Evolutionary conservation across 441 rosid genomes (phyloP), one percentile per base, ranked within the genome.

Genomic region (Raphanus hybrid): DNA sequence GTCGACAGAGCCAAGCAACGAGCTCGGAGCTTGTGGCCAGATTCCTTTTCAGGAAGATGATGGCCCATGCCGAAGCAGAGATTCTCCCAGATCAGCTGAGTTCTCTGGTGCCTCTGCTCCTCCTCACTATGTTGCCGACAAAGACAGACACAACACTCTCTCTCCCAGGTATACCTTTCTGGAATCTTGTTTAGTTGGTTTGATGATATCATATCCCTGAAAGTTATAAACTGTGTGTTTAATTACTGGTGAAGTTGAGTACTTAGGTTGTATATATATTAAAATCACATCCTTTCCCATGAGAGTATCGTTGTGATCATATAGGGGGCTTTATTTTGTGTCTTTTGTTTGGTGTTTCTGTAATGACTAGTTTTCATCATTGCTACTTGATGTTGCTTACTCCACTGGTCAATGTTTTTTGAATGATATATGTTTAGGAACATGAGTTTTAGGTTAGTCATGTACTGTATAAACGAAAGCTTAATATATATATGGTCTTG

Each of bases 101-200:
- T 81, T 73, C 9, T 82, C 82, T 1, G 82, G 82, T 5, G 79
- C 70, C 43, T 80, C 79, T 75, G 58, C 54, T 50, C 82, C 54
- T 50, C 82, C 52, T 48, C 82, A 80, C 2, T 70, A 12, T 65
- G 80, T 37, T 3, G 83, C 57, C 20, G 92, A 88, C 57, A 70
- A 83, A 3, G 93, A 87, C 70, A 75, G 43, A 29, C 14, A 67
- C 80, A 87, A 78, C 70, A 72, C 77, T n/a, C 65, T 75, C 55
- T 81, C 89, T 64, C 85, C 90, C 79, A 90, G 97, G 98, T 94
- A 67, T 67, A 54, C 45, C 70, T 48, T 6, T 18, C 64, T 48
- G 34, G 2, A n/a, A 27, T 65, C 16, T 41, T 12, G 69, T 5
- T 69, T 60, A 60, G 32, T 57, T 57, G 5, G 27, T 54, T 52